phyloP scores from a whole-genome alignment of 768 basidiomycete genomes.

The Kwoniella europaea region DNA sequence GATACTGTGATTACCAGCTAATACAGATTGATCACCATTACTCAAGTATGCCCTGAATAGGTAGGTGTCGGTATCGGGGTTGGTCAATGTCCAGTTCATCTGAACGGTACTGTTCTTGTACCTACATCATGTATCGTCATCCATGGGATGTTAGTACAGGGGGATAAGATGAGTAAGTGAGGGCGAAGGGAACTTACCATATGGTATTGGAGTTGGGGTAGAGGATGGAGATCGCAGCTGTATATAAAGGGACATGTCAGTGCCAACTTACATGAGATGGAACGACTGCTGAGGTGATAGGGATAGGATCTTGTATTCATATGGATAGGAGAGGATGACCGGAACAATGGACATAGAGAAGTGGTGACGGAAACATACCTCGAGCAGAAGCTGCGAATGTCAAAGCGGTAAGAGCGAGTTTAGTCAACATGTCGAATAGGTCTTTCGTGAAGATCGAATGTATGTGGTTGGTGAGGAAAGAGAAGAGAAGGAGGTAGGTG shows the following conservation, averaged over 20 bases:
- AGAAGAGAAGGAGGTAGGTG: not conserved
- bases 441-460: not conserved
- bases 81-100: conserved; percentile 45
- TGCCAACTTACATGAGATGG: not conserved
- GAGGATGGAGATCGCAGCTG: conserved; percentile 33
- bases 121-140: conserved; percentile 14
- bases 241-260: not conserved
- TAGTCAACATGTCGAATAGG: conserved; percentile 9
- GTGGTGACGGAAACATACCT: not conserved
- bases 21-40: conserved; percentile 37
- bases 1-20: conserved; percentile 35
- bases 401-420: conserved; percentile 14
- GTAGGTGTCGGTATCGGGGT: conserved; percentile 40
- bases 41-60: conserved; percentile 40
- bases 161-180: not conserved
- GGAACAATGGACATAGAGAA: too few relatives aligned
- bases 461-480: not conserved
- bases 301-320: too few relatives aligned
- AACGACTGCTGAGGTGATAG: too few relatives aligned
- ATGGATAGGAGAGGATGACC: too few relatives aligned
- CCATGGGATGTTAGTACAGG: not conserved
- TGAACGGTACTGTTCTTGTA: conserved; percentile 49
- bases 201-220: conserved; percentile 31
- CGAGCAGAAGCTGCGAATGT: conserved; percentile 12
- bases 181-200: conserved; percentile 22